Evolutionary conservation across 1,284 basidiomycete genomes (phyloP).

Genomic region (Coniferiporia weirii): DNA sequence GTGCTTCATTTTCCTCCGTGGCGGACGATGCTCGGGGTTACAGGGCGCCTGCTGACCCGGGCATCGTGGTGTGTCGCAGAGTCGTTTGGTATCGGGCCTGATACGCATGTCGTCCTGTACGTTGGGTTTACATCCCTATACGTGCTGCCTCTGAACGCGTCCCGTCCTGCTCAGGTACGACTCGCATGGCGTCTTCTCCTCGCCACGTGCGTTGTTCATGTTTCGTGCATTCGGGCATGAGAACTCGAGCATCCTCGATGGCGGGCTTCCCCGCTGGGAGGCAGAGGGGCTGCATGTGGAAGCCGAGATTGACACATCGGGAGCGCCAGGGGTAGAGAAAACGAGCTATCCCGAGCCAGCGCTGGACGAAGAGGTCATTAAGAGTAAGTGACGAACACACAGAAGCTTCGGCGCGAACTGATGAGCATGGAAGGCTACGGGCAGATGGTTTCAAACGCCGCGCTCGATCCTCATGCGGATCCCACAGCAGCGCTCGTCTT

Average conservation of each 20-base stretch:
- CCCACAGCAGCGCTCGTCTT: slow-evolving; percentile 60
- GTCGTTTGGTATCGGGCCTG: slow-evolving; percentile 56
- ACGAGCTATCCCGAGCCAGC: slow-evolving; percentile 51
- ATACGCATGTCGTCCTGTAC: slow-evolving; percentile 80
- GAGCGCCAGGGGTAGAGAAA: slow-evolving; percentile 18
- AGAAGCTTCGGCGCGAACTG: neutral
- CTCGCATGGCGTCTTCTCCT: slow-evolving; percentile 80
- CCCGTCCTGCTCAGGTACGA: slow-evolving; percentile 63
- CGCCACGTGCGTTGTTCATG: slow-evolving; percentile 88
- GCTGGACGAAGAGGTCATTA: slow-evolving; percentile 46
- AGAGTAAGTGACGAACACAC: slow-evolving; percentile 47
- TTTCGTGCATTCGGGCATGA: slow-evolving; percentile 86
- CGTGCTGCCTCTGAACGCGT: slow-evolving; percentile 9
- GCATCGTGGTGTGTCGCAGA: neutral
- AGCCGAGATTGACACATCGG: slow-evolving; percentile 28
- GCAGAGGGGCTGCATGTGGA: slow-evolving; percentile 66
- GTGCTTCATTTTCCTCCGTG: slow-evolving; percentile 24
- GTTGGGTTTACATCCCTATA: slow-evolving; percentile 21
- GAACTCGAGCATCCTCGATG: slow-evolving; percentile 82
- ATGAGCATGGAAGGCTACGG: slow-evolving; percentile 61
- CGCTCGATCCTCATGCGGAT: slow-evolving; percentile 39
- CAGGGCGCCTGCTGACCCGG: neutral
- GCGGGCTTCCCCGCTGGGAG: slow-evolving; percentile 84
- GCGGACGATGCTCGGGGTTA: too few relatives aligned
- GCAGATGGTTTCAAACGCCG: slow-evolving; percentile 74